Evolutionary conservation across 345 rosid species (phyloP).

Genomic region (Lepidium aucheri): DNA sequence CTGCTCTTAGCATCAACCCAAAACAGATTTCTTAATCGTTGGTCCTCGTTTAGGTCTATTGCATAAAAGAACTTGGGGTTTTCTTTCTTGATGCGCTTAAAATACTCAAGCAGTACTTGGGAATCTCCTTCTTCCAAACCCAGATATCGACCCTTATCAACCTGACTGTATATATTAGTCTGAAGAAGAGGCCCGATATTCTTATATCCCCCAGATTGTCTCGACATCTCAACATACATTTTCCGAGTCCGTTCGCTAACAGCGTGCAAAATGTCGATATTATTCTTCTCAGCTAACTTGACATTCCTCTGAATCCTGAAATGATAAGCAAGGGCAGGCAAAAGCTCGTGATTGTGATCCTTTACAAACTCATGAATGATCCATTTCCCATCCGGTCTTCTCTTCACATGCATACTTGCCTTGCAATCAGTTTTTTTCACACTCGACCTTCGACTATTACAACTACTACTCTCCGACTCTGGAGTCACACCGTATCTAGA

Average conservation of each 20-base stretch:
- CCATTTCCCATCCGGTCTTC: conserved; percentile 59
- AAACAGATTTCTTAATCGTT: conserved; percentile 33
- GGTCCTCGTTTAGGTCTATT: conserved; percentile 37
- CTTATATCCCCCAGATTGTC: conserved; percentile 35
- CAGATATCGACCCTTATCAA: conserved; percentile 30
- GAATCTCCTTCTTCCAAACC: conserved; percentile 39
- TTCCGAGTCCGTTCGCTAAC: conserved; percentile 44
- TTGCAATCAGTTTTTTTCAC: conserved; percentile 64
- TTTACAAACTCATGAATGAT: conserved; percentile 55
- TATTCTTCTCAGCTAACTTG: conserved; percentile 46
- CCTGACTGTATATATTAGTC: conserved; percentile 19
- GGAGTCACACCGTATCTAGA: conserved; percentile 62
- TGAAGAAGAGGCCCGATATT: conserved; percentile 15
- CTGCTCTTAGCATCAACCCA: conserved; percentile 47
- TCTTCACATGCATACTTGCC: conserved; percentile 78
- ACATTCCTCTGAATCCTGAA: conserved; percentile 45
- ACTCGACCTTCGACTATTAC: conserved; percentile 41
- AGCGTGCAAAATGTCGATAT: conserved; percentile 41
- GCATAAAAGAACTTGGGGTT: conserved; percentile 40
- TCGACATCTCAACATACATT: conserved; percentile 47
- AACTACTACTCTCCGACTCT: conserved; percentile 44
- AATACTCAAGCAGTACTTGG: conserved; percentile 36
- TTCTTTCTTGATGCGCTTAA: conserved; percentile 44
- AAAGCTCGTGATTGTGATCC: conserved; percentile 65
- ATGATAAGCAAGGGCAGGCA: conserved; percentile 57